Evolutionary conservation across 495 filamentous ascomycete genomes (phyloP), one percentile per base, ranked within the genome.

Genomic region (Aspergillus olivimuriae): DNA sequence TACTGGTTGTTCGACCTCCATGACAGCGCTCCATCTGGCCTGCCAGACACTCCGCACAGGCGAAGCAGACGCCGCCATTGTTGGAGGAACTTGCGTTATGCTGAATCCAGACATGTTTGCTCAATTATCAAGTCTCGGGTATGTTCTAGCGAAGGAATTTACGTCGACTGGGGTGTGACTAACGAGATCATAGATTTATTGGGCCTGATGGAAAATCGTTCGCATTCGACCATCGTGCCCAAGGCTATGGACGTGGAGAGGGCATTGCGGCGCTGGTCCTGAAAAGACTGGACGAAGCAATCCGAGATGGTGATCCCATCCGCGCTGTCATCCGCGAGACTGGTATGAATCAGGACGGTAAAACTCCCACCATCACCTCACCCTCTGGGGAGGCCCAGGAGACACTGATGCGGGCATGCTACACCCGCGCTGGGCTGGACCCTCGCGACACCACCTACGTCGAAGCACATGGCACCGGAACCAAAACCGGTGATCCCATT

Each of bases 351-450:
- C 60, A 67, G 23, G 70, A 75, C 46, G 74, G 72, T 0, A 49
- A 57, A 12, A 73, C 53, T 0, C 57, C 63, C 0, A 74, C 75
- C 11, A 77, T 84, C 24, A 80, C 75, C 2, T 63, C 78, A 56
- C 82, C 82, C 0, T 77, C 63, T 31, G 65, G 62, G 1, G 61
- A 65, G 1, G 77, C 79, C 2, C 82, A 86, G 60, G 76, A 70
- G 57, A 40, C 52, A 18, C 31, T 82, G 0, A 80, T 85, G n/a
- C 58, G 66, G 3, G 55, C 65, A 9, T 68, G 67, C 0, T 84
- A 85, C 52, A 43, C 42, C 3, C 56, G 60, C 3, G 70, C 71
- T 11, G 67, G 66, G 2, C 52, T 82, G 1, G 50, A 63, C 31
- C 48, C 52, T 0, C 12, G 3, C 1, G 41, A 54, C 14, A 60